A percentile compares a stretch with the other conserved stretches of the same genome.
Conservation (phyloP, 1,284 basidiomycete species). For the Sanghuangporus weigelae region DNA sequence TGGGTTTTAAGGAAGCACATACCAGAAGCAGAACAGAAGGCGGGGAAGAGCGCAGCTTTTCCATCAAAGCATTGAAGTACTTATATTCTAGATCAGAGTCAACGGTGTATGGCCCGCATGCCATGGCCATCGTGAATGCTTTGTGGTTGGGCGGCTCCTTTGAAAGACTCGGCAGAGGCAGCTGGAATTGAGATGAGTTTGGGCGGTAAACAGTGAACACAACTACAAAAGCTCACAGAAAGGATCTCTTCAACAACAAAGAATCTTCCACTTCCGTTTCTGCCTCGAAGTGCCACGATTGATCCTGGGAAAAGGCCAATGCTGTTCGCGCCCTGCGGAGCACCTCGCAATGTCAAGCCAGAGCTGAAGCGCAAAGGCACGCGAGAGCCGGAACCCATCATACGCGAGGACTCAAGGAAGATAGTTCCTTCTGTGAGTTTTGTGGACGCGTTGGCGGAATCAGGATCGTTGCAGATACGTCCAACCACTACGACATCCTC, state of each 20-base stretch:
- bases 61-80: slow-evolving; percentile 59
- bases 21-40: slow-evolving; percentile 82
- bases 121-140: slow-evolving; percentile 59
- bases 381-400: slow-evolving; percentile 68
- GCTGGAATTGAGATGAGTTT: slow-evolving; percentile 23
- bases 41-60: slow-evolving; percentile 50
- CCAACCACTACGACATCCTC: slow-evolving; percentile 77
- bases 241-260: slow-evolving; percentile 85
- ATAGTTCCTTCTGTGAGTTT: slow-evolving; percentile 76
- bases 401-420: slow-evolving; percentile 76
- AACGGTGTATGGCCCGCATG: slow-evolving; percentile 78
- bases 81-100: slow-evolving; percentile 75
- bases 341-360: slow-evolving; percentile 62
- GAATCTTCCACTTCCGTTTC: slow-evolving; percentile 85
- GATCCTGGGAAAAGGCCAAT: slow-evolving; percentile 86
- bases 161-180: slow-evolving; percentile 44
- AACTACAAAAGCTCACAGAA: slow-evolving; percentile 43
- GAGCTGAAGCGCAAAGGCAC: slow-evolving; percentile 69
- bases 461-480: slow-evolving; percentile 72
- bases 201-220: slow-evolving; percentile 28
- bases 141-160: slow-evolving; percentile 25
- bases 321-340: slow-evolving; percentile 56
- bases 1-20: slow-evolving; percentile 24
- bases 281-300: slow-evolving; percentile 83
- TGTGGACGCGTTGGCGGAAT: slow-evolving; percentile 39